Evolutionary conservation across 2,329 filamentous ascomycete genomes (phyloP), one percentile per base, ranked within the genome.

Genomic region (Xylariaceae sp.): DNA sequence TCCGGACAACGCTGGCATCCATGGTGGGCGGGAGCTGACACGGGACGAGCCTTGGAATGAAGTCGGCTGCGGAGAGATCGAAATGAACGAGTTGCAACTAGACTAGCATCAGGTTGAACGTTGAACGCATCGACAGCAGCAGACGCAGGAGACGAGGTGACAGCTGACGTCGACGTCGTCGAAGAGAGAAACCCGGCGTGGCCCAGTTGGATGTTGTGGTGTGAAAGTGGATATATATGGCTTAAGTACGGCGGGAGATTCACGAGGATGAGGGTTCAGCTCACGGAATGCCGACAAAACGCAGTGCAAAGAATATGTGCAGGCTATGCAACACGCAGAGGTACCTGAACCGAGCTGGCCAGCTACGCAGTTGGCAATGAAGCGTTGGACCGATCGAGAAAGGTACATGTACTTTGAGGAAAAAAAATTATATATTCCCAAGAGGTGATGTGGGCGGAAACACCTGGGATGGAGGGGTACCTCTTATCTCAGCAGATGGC

Each of bases 1-100:
- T 84, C 76, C 88, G 82, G 72, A 92, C 79, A 71, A 81, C 82
- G 71, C 81, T 78, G 72, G 82, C 82, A 79, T 91, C 87, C 88
- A 92, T 92, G 71, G 68, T 74, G 52, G 57, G 51, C 40, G 43
- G 51, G 40, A 45, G 32, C 42, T 44, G 47, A 34, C 22, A 19
- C 12, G 52, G 39, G 32, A 44, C 8, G 12, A 36, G 46, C 30
- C 43, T 36, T 26, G 26, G 26, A 39, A n/a, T 47, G 41, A 43
- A 22, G 29, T 34, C 16, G 51, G 42, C 46, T 15, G 44, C 42
- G 50, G 47, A 53, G 47, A 21, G 53, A 55, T 53, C n/a, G 12
- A 45, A 16, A 42, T 36, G 30, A 45, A 58, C 43, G 49, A 40
- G 36, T 44, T 44, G 50, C 8, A 42, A 48, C 30, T 43, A 32